Base-by-base conservation (phyloP, 352 stramenopile species). In the Phytophthora pini region DNA sequence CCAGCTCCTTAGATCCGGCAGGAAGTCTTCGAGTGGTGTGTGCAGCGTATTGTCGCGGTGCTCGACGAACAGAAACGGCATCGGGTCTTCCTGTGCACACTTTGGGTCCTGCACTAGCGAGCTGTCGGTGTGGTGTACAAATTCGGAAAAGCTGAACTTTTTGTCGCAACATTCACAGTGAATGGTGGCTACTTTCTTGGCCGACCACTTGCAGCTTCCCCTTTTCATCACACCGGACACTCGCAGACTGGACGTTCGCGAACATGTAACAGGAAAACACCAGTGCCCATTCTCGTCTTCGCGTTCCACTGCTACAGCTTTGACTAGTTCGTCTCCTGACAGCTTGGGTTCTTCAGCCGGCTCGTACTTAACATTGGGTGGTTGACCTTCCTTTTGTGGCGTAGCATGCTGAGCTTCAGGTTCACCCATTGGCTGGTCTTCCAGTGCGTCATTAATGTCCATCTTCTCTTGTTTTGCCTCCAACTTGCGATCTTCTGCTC, bases 51-150 rank as follows among this genome's bases (percentile, higher is more conserved):
- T 57, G 15, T 69, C 56, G 27, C 56, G 56, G 39, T 76, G 63
- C 47, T 76, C 40, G n/a, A 70, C 63, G 31, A 76, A 72, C 41
- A 76, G 50, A 57, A 69, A 69, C 2, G 56, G 41, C 46, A 72
- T 66, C 10, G 61, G 49, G n/a, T 69, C 56, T 64, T 65, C 45
- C 1, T 26, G 15, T 22, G 46, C 48, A 45, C 45, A 63, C 31
- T 68, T 72, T 10, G 56, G 7, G 24, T 66, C 29, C 36, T 67
- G 52, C n/a, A 76, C 10, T 49, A 76, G 58, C 12, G 27, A 22
- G 31, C 36, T 70, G 27, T 75, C 61, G 0, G 61, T 75, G 47
- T 75, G 67, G 44, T 72, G 50, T 12, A 65, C 67, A 13, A 75
- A 75, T 29, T 63, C 29, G 1, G 45, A 20, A 15, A 26, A 63